These are phyloP conservation scores for Pseudotsuga menziesii DNA, from an alignment of 75 land plant genomes.

Conservation along the genomic window DNA sequence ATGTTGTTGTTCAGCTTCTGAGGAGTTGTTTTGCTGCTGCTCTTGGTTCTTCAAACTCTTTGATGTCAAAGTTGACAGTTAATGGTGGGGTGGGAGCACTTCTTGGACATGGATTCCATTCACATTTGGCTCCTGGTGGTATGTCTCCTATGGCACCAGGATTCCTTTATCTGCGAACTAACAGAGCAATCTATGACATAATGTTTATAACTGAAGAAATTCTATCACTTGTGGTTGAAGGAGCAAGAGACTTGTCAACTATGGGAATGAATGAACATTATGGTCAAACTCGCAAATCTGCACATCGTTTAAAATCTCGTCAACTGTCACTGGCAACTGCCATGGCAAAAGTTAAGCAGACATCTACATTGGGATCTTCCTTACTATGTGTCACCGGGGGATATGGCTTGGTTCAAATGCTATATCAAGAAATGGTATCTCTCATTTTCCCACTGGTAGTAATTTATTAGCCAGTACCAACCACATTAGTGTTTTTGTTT, in stretches of 20 bases:
- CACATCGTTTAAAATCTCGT: constrained; percentile 27
- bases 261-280: background rate
- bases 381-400: constrained; percentile 69
- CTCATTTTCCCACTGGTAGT: too few species aligned
- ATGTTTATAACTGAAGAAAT: constrained; percentile 58
- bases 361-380: constrained; percentile 59
- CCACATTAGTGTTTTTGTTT: too few species aligned
- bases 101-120: constrained; percentile 38
- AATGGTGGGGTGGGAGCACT: constrained; percentile 62
- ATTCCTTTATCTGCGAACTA: constrained; percentile 64
- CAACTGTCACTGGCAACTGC: constrained; percentile 48
- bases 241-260: constrained; percentile 36
- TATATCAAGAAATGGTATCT: constrained; percentile 66
- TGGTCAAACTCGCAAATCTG: background rate
- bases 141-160: constrained; percentile 55
- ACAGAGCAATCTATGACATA: constrained; percentile 52
- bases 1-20: constrained; percentile 57
- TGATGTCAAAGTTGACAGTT: constrained; percentile 22
- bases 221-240: constrained; percentile 50
- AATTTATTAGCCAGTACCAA: too few species aligned
- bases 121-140: constrained; percentile 12
- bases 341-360: constrained; percentile 40
- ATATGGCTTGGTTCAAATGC: constrained; percentile 47
- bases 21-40: constrained; percentile 71
- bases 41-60: constrained; percentile 27